Conservation (phyloP, 805 yeast species). For the Pichia cephalocereana region DNA sequence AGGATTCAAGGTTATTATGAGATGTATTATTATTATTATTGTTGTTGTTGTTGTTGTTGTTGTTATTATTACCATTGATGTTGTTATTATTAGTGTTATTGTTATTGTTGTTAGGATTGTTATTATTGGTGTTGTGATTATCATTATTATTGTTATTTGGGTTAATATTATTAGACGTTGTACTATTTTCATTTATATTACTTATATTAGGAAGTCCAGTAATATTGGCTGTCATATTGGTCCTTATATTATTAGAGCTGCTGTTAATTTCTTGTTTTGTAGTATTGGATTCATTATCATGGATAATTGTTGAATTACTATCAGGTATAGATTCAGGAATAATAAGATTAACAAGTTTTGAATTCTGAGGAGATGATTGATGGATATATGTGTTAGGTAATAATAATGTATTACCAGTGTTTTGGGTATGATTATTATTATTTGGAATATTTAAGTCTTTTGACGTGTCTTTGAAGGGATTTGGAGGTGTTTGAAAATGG, state of each 20-base stretch:
- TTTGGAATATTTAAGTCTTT: constrained; percentile 1
- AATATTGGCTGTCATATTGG: too few relatives aligned
- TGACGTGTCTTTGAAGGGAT: constrained; percentile 4
- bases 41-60: not conserved
- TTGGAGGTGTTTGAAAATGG: constrained; percentile 29
- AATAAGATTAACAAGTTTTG: not conserved
- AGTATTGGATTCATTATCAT: not conserved
- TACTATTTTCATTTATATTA: too few relatives aligned
- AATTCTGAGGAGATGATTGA: constrained; percentile 11
- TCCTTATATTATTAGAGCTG: too few relatives aligned
- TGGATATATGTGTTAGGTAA: constrained; percentile 8
- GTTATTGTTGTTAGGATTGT: not conserved
- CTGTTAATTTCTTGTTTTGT: too few relatives aligned
- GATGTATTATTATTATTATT: not conserved
- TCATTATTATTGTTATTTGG: not conserved
- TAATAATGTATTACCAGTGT: constrained; percentile 5
- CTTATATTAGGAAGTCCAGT: too few relatives aligned
- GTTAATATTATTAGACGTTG: too few relatives aligned
- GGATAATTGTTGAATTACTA: not conserved
- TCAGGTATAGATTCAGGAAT: not conserved
- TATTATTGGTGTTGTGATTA: not conserved
- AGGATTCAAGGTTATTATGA: constrained; percentile 1
- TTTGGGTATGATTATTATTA: constrained; percentile 12
- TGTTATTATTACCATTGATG: not conserved
- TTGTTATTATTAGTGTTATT: not conserved